phyloP scores from a whole-genome alignment of 495 filamentous ascomycete genomes.

The Daldinia decipiens region DNA sequence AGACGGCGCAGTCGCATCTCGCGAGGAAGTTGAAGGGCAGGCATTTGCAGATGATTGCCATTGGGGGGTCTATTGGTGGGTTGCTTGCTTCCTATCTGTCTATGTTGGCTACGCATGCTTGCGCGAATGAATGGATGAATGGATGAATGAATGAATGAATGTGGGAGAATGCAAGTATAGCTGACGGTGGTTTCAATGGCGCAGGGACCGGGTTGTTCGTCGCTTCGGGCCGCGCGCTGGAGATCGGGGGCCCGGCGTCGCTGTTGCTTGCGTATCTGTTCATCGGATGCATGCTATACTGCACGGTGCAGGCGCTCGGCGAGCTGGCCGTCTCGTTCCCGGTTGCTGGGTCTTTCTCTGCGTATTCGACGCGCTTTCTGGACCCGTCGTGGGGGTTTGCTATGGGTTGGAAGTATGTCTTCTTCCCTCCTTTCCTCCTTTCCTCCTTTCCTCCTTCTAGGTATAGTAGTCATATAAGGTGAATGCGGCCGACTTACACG shows the following conservation, averaged over 20 bases:
- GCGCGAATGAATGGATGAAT: too few species aligned
- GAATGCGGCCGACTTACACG: constrained; percentile 23
- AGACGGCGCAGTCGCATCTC: constrained; percentile 80
- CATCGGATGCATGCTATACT: constrained; percentile 90
- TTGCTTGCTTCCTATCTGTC: neutral
- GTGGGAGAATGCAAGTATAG: neutral
- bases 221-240: constrained; percentile 80
- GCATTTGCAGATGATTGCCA: constrained; percentile 97
- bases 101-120: neutral
- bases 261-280: constrained; percentile 83
- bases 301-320: constrained; percentile 89
- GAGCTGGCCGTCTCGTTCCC: constrained; percentile 93
- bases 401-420: constrained; percentile 90
- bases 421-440: neutral
- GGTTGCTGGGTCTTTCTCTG: constrained; percentile 90
- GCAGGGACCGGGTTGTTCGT: constrained; percentile 91
- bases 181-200: constrained; percentile 5
- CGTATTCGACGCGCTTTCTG: constrained; percentile 90
- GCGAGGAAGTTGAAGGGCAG: constrained; percentile 80
- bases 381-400: constrained; percentile 98
- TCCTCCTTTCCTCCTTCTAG: neutral
- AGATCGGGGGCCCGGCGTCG: constrained; percentile 83
- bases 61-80: constrained; percentile 91
- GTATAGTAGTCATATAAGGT: neutral
- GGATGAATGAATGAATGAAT: too few species aligned